These are phyloP conservation scores for Cochlearia excelsa DNA, from an alignment of 345 rosid species.

Conservation along the genomic window DNA sequence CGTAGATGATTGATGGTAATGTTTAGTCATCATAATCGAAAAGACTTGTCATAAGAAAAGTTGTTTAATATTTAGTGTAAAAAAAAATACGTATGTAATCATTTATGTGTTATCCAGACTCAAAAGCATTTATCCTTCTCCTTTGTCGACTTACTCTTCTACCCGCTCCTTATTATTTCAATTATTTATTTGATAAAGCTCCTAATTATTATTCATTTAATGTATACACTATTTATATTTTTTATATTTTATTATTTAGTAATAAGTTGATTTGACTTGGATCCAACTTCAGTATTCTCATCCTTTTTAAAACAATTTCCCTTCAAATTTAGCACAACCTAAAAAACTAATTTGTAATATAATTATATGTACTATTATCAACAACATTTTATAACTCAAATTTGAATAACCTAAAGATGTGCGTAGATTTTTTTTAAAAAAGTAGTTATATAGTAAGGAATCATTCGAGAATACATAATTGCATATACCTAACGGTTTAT, in stretches of 20 bases:
- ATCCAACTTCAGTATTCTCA: slow-evolving; percentile 2
- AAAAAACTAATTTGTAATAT: no score
- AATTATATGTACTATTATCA: no score
- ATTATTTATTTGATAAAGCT: not conserved
- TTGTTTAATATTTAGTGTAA: slow-evolving; percentile 25
- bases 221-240: not conserved
- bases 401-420: no score
- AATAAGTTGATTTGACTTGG: slow-evolving; percentile 29
- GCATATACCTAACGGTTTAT: slow-evolving; percentile 7
- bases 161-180: slow-evolving; percentile 27
- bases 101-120: slow-evolving; percentile 31
- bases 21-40: slow-evolving; percentile 16
- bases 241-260: not conserved
- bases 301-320: no score
- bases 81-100: slow-evolving; percentile 30
- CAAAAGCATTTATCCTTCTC: slow-evolving; percentile 33
- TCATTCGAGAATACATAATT: no score
- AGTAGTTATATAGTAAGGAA: no score
- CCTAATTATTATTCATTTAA: slow-evolving; percentile 27
- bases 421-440: no score
- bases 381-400: no score
- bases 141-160: slow-evolving; percentile 25
- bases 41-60: slow-evolving; percentile 26
- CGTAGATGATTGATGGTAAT: slow-evolving; percentile 23
- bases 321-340: no score